Percentiles rank a stretch among this genome's conserved stretches.
Evolutionary conservation across 2,329 filamentous ascomycete genomes (phyloP).

Genomic region (Xylariaceae sp.): DNA sequence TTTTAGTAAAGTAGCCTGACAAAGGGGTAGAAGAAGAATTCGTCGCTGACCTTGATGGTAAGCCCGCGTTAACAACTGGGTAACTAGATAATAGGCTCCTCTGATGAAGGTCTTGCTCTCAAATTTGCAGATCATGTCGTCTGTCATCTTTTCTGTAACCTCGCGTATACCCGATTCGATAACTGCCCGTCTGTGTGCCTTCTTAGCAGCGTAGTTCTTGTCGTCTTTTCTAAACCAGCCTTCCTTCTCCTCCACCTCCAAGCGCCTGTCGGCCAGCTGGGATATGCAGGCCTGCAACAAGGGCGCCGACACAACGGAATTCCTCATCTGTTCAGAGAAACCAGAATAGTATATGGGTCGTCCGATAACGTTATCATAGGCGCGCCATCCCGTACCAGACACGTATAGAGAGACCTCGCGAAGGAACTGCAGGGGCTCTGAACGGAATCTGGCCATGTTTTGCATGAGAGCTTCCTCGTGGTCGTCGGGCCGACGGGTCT

Average conservation of each 20-base stretch:
- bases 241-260: slow-evolving; percentile 77
- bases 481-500: slow-evolving; percentile 55
- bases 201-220: slow-evolving; percentile 58
- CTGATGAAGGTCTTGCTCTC: slow-evolving; percentile 93
- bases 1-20: slow-evolving; percentile 13
- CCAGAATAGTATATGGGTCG: slow-evolving; percentile 93
- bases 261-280: slow-evolving; percentile 75
- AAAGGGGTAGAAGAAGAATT: not conserved
- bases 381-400: slow-evolving; percentile 91
- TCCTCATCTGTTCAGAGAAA: slow-evolving; percentile 90
- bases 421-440: slow-evolving; percentile 76
- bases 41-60: slow-evolving; percentile 76
- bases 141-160: slow-evolving; percentile 84
- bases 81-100: slow-evolving; percentile 86
- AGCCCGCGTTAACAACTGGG: slow-evolving; percentile 86
- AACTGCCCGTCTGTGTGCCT: slow-evolving; percentile 61
- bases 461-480: slow-evolving; percentile 76
- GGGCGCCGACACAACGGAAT: slow-evolving; percentile 74
- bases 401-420: slow-evolving; percentile 93
- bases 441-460: slow-evolving; percentile 85
- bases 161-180: slow-evolving; percentile 77
- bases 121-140: slow-evolving; percentile 99
- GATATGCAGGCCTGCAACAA: slow-evolving; percentile 76
- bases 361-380: slow-evolving; percentile 88
- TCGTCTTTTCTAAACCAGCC: slow-evolving; percentile 67